Conservation (phyloP, 129 eudicot genomes). For the Silybum marianum region DNA sequence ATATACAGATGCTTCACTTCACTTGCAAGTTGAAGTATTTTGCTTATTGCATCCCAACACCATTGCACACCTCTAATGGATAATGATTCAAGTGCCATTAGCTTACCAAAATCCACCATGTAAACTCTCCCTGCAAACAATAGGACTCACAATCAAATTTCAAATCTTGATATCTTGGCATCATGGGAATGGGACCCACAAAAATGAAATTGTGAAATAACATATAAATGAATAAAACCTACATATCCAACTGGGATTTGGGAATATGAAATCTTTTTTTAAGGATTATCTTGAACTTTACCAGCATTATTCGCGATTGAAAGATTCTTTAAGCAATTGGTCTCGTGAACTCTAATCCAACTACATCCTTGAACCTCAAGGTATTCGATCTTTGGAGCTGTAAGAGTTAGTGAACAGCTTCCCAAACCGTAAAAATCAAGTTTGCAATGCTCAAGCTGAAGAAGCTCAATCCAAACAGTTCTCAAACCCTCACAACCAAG, state of each 20-base stretch:
- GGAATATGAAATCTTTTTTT: background rate
- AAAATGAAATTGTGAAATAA: background rate
- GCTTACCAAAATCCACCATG: conserved; percentile 81
- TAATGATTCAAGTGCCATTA: conserved; percentile 68
- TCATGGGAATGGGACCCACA: background rate
- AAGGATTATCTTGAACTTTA: conserved; percentile 31
- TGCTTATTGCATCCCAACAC: conserved; percentile 93
- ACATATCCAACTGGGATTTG: background rate
- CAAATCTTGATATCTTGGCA: background rate
- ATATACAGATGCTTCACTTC: conserved; percentile 83
- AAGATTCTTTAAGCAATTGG: conserved; percentile 60
- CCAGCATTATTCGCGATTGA: conserved; percentile 76
- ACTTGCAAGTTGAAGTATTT: conserved; percentile 80
- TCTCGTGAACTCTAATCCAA: conserved; percentile 64
- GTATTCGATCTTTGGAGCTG: conserved; percentile 61
- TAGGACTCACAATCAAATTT: background rate
- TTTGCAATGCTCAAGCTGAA: conserved; percentile 61
- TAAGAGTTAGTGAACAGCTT: conserved; percentile 54
- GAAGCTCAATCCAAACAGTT: conserved; percentile 60
- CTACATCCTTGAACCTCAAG: conserved; percentile 96
- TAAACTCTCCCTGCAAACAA: conserved; percentile 67
- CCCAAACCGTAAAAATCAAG: conserved; percentile 78
- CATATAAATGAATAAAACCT: background rate
- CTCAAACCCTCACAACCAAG: conserved; percentile 89
- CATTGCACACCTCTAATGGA: conserved; percentile 90